A percentile compares a stretch with the other conserved stretches of the same genome.
Conservation (phyloP, 2,329 filamentous ascomycete species). For the Sarocladium oryzae region DNA sequence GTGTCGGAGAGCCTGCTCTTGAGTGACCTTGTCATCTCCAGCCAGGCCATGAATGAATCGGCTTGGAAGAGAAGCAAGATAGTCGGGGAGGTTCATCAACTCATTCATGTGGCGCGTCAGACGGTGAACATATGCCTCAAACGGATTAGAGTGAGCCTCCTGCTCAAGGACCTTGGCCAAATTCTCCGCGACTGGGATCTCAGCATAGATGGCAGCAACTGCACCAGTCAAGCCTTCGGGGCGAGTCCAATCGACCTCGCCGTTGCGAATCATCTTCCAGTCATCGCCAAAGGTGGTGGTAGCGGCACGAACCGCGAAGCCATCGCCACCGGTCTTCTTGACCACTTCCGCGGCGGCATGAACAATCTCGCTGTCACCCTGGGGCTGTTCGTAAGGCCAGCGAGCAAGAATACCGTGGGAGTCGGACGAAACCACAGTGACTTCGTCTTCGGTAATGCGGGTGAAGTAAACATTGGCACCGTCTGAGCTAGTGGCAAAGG, state of each 20-base stretch:
- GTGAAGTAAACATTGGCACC: slow-evolving; percentile 86
- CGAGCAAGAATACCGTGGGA: slow-evolving; percentile 71
- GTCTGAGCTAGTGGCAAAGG: slow-evolving; percentile 71
- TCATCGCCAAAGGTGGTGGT: slow-evolving; percentile 61
- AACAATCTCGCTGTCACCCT: slow-evolving; percentile 40
- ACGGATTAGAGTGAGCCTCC: slow-evolving; percentile 75
- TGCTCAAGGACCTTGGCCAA: slow-evolving; percentile 76
- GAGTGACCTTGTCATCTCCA: slow-evolving; percentile 43
- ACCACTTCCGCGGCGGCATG: slow-evolving; percentile 79
- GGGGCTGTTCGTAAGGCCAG: slow-evolving; percentile 54
- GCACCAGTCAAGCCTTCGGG: slow-evolving; percentile 75
- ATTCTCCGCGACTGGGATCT: slow-evolving; percentile 65
- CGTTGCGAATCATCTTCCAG: slow-evolving; percentile 80
- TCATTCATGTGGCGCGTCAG: slow-evolving; percentile 76
- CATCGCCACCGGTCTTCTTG: slow-evolving; percentile 54
- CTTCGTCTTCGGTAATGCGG: slow-evolving; percentile 68
- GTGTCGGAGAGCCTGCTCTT: slow-evolving; percentile 44
- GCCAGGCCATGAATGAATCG: slow-evolving; percentile 61
- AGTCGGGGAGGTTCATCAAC: slow-evolving; percentile 68
- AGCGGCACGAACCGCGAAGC: slow-evolving; percentile 73
- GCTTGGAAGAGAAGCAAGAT: slow-evolving; percentile 61
- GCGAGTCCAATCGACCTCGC: slow-evolving; percentile 71
- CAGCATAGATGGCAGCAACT: slow-evolving; percentile 74
- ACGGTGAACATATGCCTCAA: slow-evolving; percentile 81
- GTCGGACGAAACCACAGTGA: slow-evolving; percentile 66